Evolutionary conservation across 2,329 filamentous ascomycete species (phyloP).

Genomic region (Aspergillus arachidicola): DNA sequence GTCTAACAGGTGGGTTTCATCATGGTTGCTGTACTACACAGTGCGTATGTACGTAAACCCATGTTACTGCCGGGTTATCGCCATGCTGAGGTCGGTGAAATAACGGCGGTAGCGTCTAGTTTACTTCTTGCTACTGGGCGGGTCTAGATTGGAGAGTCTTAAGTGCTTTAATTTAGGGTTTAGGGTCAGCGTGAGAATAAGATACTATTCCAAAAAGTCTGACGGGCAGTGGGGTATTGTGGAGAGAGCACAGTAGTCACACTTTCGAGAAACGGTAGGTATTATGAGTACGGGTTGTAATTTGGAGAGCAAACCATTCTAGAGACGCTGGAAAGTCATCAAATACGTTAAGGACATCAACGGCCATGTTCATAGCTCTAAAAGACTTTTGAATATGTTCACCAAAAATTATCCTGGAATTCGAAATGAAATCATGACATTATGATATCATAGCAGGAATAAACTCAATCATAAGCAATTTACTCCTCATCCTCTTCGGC

Average conservation of each 20-base stretch:
- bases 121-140: neutral
- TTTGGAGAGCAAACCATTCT: neutral
- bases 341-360: neutral
- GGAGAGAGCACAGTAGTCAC: neutral
- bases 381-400: conserved; percentile 9
- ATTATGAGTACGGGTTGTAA: neutral
- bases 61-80: neutral
- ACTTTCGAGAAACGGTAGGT: neutral
- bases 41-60: neutral
- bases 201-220: neutral
- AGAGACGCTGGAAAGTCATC: neutral
- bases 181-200: neutral
- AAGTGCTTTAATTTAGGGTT: neutral
- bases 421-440: conserved; percentile 18
- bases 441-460: conserved; percentile 21
- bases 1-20: neutral
- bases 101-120: neutral
- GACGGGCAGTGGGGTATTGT: neutral
- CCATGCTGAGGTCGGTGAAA: neutral
- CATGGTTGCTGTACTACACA: neutral
- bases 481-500: conserved; percentile 56
- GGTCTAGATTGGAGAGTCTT: neutral
- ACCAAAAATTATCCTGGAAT: neutral
- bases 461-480: conserved; percentile 10
- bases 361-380: conserved; percentile 5